These are phyloP conservation scores for Alternaria viburni DNA, from an alignment of 2,329 filamentous ascomycete species.

Conservation along the genomic window DNA sequence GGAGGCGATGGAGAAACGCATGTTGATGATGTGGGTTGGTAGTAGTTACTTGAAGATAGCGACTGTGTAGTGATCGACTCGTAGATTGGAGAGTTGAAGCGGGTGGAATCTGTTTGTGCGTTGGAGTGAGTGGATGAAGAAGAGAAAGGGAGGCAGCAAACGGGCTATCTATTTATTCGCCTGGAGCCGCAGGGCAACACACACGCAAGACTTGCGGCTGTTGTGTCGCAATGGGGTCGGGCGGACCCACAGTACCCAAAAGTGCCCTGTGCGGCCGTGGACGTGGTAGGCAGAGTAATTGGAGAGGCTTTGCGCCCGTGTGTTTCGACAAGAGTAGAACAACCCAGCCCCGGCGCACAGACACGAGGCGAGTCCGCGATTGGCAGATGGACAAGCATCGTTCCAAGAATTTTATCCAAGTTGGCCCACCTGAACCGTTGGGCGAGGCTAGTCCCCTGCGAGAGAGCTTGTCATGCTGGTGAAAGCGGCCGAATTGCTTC, in stretches of 20 bases:
- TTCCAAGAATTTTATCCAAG: slow-evolving; percentile 23
- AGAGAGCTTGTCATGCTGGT: background rate
- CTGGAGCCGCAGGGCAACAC: slow-evolving; percentile 2
- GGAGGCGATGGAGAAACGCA: slow-evolving; percentile 40
- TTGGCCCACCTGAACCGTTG: slow-evolving; percentile 9
- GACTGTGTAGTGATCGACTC: slow-evolving; percentile 18
- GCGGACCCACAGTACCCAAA: background rate
- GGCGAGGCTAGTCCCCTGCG: slow-evolving; percentile 2
- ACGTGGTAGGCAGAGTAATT: slow-evolving; percentile 1
- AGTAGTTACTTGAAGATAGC: slow-evolving; percentile 13
- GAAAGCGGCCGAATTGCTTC: slow-evolving; percentile 6
- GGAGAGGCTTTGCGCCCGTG: slow-evolving; percentile 14
- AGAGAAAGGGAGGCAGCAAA: slow-evolving; percentile 5
- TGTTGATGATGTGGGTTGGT: slow-evolving; percentile 28
- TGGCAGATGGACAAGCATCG: slow-evolving; percentile 22
- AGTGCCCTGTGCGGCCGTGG: background rate
- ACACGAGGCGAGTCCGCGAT: slow-evolving; percentile 5
- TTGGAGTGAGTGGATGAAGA: slow-evolving; percentile 9
- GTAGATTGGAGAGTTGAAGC: slow-evolving; percentile 12
- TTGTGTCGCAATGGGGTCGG: slow-evolving; percentile 10
- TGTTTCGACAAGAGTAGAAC: slow-evolving; percentile 11
- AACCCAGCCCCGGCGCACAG: slow-evolving; percentile 12
- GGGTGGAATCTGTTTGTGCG: slow-evolving; percentile 7
- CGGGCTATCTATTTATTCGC: slow-evolving; percentile 20
- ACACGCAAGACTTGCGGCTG: slow-evolving; percentile 8